phyloP scores from a whole-genome alignment of 2,329 filamentous ascomycete genomes.

The Dactylellina leptospora region DNA sequence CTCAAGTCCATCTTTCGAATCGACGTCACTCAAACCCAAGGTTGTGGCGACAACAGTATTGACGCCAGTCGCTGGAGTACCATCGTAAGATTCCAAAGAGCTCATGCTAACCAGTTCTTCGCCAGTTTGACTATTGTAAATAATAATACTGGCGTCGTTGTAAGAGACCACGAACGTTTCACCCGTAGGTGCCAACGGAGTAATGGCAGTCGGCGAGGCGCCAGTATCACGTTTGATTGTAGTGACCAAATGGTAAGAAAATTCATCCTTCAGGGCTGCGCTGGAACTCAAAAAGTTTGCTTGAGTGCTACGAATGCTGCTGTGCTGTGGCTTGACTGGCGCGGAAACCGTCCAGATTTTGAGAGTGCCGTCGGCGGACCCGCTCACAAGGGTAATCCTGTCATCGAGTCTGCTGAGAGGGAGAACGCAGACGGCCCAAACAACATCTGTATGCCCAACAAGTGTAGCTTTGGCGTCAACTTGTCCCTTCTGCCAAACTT shows the following conservation, averaged over 20 bases:
- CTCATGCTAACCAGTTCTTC: slow-evolving; percentile 94
- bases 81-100: slow-evolving; percentile 91
- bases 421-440: slow-evolving; percentile 93
- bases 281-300: slow-evolving; percentile 83
- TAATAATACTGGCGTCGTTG: slow-evolving; percentile 84
- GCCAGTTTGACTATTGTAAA: slow-evolving; percentile 90
- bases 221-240: slow-evolving; percentile 76
- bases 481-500: slow-evolving; percentile 92
- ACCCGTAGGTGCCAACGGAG: slow-evolving; percentile 81
- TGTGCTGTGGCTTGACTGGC: slow-evolving; percentile 69
- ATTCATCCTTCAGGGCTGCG: slow-evolving; percentile 77
- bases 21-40: slow-evolving; percentile 72
- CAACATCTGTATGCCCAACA: slow-evolving; percentile 92
- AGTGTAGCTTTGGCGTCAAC: slow-evolving; percentile 95
- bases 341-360: slow-evolving; percentile 94
- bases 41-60: slow-evolving; percentile 92
- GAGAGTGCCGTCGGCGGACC: slow-evolving; percentile 87
- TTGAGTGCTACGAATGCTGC: slow-evolving; percentile 65
- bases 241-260: slow-evolving; percentile 87
- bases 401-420: slow-evolving; percentile 83
- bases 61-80: slow-evolving; percentile 80
- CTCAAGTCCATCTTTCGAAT: slow-evolving; percentile 70
- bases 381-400: slow-evolving; percentile 87
- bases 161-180: slow-evolving; percentile 94
- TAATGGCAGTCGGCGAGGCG: slow-evolving; percentile 88